Evolutionary conservation across 768 basidiomycete genomes (phyloP).

Genomic region (Auricularia sp.): DNA sequence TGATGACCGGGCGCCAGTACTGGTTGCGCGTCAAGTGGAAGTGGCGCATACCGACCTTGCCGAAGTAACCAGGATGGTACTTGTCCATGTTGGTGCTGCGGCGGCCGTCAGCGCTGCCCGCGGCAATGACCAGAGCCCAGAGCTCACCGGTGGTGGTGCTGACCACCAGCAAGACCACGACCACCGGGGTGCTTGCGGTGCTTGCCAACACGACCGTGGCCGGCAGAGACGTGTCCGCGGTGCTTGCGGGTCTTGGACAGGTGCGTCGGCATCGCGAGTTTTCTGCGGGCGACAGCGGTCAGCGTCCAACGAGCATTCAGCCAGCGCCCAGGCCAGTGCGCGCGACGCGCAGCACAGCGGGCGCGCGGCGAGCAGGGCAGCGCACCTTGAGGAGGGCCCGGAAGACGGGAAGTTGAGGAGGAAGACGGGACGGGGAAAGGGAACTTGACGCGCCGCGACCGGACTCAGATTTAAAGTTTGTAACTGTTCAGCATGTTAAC

Average conservation of each 20-base stretch:
- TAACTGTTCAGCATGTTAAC: too few relatives aligned
- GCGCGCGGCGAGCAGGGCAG: too few relatives aligned
- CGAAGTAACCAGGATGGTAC: slow-evolving; percentile 99
- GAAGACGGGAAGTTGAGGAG: too few relatives aligned
- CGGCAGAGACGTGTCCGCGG: slow-evolving; percentile 97
- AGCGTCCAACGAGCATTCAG: too few relatives aligned
- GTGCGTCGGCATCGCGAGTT: slow-evolving; percentile 82
- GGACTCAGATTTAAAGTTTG: too few relatives aligned
- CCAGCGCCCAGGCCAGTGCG: too few relatives aligned
- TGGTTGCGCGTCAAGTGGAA: slow-evolving; percentile 91
- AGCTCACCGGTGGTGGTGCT: slow-evolving; percentile 93
- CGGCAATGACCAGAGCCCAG: background rate
- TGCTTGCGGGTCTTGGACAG: slow-evolving; percentile 98
- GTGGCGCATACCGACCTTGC: slow-evolving; percentile 99
- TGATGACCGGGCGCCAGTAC: slow-evolving; percentile 92
- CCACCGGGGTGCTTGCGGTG: slow-evolving; percentile 99
- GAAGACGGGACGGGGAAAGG: too few relatives aligned
- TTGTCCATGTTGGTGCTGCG: slow-evolving; percentile 91
- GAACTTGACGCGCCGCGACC: too few relatives aligned
- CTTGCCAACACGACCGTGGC: slow-evolving; percentile 99
- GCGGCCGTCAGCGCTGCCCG: background rate
- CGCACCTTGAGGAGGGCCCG: too few relatives aligned
- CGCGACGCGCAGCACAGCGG: too few relatives aligned
- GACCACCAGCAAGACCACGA: slow-evolving; percentile 99
- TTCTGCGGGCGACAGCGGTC: slow-evolving; percentile 1